Conservation (phyloP, 2,329 filamentous ascomycete genomes). For the Aspergillus piperis region DNA sequence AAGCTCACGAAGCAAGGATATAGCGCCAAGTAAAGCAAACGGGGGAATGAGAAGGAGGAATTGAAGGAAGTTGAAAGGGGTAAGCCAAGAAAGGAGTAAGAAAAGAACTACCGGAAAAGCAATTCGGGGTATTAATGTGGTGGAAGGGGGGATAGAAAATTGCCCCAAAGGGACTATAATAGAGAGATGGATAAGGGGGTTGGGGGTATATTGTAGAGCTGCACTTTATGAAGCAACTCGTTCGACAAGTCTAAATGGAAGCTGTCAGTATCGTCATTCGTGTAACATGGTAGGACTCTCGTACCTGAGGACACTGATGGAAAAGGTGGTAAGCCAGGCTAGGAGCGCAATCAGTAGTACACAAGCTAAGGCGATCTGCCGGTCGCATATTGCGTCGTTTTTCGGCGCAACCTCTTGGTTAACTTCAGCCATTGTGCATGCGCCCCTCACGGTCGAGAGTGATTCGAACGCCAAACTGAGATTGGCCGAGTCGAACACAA, state of each 20-base stretch:
- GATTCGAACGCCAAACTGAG: constrained; percentile 86
- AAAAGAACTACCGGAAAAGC: background rate
- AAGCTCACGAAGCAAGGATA: background rate
- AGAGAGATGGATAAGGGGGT: background rate
- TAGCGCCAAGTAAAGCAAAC: background rate
- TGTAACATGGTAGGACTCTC: constrained; percentile 11
- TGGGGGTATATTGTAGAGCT: background rate
- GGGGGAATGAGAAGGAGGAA: background rate
- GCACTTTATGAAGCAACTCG: constrained; percentile 27
- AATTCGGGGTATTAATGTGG: background rate
- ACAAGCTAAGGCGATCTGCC: constrained; percentile 71
- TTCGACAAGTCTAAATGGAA: constrained; percentile 40
- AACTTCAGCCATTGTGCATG: constrained; percentile 54
- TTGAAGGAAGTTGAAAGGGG: background rate
- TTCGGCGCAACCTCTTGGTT: constrained; percentile 36
- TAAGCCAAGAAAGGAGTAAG: constrained; percentile 2
- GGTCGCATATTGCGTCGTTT: constrained; percentile 57
- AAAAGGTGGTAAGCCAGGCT: constrained; percentile 89
- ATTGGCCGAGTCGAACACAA: constrained; percentile 95
- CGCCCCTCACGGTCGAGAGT: constrained; percentile 64
- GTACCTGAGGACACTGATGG: constrained; percentile 76
- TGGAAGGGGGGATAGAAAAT: background rate
- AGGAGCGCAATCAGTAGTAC: constrained; percentile 79
- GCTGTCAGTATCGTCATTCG: constrained; percentile 26
- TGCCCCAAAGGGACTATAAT: background rate